phyloP scores from a whole-genome alignment of 2,329 filamentous ascomycete species.

The Byssochlamys sp. region DNA sequence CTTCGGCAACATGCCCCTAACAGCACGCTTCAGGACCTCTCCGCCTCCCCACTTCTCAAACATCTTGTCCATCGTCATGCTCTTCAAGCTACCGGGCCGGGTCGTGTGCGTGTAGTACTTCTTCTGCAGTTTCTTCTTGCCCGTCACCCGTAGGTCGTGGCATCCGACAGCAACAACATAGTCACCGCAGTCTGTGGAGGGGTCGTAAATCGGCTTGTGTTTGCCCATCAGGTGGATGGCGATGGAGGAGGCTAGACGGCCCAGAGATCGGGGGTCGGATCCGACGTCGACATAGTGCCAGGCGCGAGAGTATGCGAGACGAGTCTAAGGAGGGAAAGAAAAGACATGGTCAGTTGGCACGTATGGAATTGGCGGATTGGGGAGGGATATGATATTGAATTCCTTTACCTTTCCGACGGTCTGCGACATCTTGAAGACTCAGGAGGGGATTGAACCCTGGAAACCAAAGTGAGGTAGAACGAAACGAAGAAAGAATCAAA shows the following conservation, averaged over 20 bases:
- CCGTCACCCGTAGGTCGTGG: slow-evolving; percentile 74
- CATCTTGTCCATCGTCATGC: slow-evolving; percentile 88
- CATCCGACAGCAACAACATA: slow-evolving; percentile 94
- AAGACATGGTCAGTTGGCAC: neutral
- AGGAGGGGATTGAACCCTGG: neutral
- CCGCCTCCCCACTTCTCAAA: slow-evolving; percentile 89
- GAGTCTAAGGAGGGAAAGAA: slow-evolving; percentile 54
- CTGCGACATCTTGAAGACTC: slow-evolving; percentile 32
- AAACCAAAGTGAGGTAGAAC: neutral
- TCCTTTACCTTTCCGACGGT: slow-evolving; percentile 34
- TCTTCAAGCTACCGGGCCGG: slow-evolving; percentile 72
- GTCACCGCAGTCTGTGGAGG: slow-evolving; percentile 95
- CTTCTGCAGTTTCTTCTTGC: slow-evolving; percentile 88
- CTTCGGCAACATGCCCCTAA: slow-evolving; percentile 95
- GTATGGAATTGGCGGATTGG: neutral
- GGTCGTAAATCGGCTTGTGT: slow-evolving; percentile 96
- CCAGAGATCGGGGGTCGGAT: slow-evolving; percentile 66
- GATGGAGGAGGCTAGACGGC: slow-evolving; percentile 79
- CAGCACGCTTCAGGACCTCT: slow-evolving; percentile 82
- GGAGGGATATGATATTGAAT: neutral
- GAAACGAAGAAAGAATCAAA: neutral
- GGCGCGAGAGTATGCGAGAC: slow-evolving; percentile 86
- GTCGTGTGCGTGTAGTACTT: slow-evolving; percentile 93
- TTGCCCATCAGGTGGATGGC: slow-evolving; percentile 90
- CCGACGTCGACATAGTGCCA: slow-evolving; percentile 83